These are phyloP conservation scores for Psilocybe azurescens DNA, from an alignment of 768 basidiomycete genomes.

Conservation along the genomic window DNA sequence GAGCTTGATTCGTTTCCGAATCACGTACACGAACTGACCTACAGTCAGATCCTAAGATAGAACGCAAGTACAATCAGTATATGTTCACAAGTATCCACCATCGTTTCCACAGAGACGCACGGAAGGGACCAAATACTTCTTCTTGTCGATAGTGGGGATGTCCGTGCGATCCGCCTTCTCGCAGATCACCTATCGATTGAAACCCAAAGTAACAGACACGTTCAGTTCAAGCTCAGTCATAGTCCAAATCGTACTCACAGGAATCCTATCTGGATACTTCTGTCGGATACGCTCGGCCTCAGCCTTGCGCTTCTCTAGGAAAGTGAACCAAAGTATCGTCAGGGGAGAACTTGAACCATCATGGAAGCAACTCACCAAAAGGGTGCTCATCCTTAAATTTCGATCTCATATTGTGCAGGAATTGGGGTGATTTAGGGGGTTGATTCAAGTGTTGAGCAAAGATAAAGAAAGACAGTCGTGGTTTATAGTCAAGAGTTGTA, in stretches of 20 bases:
- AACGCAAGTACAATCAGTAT: not conserved
- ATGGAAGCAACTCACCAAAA: conserved; percentile 72
- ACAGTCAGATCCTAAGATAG: conserved; percentile 85
- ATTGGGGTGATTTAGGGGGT: conserved; percentile 9
- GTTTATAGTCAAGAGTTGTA: conserved; percentile 27
- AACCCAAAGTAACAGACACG: conserved; percentile 7
- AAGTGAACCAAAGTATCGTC: conserved; percentile 29
- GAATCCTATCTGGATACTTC: conserved; percentile 99
- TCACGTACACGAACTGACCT: conserved; percentile 99
- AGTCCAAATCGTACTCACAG: conserved; percentile 59
- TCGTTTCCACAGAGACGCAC: conserved; percentile 50
- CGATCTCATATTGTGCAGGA: conserved; percentile 69
- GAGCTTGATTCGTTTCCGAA: conserved; percentile 99
- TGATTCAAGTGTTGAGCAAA: conserved; percentile 18
- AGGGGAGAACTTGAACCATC: conserved; percentile 10
- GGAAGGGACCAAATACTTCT: conserved; percentile 99
- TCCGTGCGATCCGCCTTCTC: conserved; percentile 99
- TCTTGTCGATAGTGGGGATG: conserved; percentile 99
- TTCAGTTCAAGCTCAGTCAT: not conserved
- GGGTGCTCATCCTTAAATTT: conserved; percentile 99
- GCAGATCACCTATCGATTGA: conserved; percentile 85
- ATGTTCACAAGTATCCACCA: not conserved
- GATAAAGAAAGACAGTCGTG: conserved; percentile 27
- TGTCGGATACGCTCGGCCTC: conserved; percentile 98
- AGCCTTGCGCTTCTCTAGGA: conserved; percentile 96